Base-by-base conservation (phyloP, 2,329 filamentous ascomycete species). In the Fusarium sp. region DNA sequence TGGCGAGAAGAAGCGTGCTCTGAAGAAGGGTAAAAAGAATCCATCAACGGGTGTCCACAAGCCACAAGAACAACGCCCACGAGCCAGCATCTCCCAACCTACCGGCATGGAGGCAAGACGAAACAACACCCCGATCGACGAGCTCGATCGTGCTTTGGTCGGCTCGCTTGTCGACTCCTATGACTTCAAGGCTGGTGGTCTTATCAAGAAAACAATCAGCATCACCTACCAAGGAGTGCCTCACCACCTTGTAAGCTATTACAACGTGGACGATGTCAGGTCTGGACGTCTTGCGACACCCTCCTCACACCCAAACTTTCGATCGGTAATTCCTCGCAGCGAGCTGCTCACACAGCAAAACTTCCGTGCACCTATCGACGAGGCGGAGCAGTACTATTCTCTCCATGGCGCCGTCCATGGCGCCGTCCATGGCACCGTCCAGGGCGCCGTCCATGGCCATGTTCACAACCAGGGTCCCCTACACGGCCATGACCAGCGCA, bases 191-290 rank as follows among this genome's bases (percentile, higher is more conserved):
- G 83, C 88, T 15, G 86, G 88, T 2, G 94, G 94, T 0, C 80
- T 97, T 39, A 87, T 97, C 65, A 97, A 97, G 84, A 97, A 97
- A 83, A 97, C 94, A 0, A 94, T 97, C 78, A 95, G 91, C 71
- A 88, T 97, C 38, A 88, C 86, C 4, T 88, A 91, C 49, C 85
- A 90, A 24, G 91, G 91, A 3, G 86, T 94, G 4, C 89, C 88
- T 3, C 94, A 97, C 73, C 94, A 97, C 73, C 81, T 97, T 50
- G 93, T 97, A 39, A 94, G 91, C 17, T 97, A 97, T 76, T 97
- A 97, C 81, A 92, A 83, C 42, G 84, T 95, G 12, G 88, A 92
- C 7, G 93, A 97, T 74, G 91, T 94, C n/a, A 84, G 88, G 70
- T 81, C 83, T 44, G 83, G 85, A n/a, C 78, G 76, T 17, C 82